Conservation (phyloP, 805 yeast species). For the Candida pseudofarinosa region DNA sequence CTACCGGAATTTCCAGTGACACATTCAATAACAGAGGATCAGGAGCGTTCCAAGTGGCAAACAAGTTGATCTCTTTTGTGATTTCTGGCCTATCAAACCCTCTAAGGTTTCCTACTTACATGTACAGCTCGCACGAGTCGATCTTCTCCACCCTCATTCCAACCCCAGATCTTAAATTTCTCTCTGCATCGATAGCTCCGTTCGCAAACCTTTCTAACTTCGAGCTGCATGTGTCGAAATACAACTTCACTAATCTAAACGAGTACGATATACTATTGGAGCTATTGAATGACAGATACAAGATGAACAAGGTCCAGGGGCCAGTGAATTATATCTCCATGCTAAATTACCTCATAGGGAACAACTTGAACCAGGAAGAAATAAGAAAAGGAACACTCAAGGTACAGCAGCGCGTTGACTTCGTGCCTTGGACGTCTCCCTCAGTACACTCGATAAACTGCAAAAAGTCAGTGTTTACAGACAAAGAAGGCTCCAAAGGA, state of each 20-base stretch:
- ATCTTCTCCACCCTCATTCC: slow-evolving; percentile 81
- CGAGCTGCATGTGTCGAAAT: slow-evolving; percentile 27
- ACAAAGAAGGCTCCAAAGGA: slow-evolving; percentile 29
- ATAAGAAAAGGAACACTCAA: slow-evolving; percentile 62
- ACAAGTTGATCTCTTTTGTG: slow-evolving; percentile 80
- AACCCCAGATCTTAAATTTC: slow-evolving; percentile 63
- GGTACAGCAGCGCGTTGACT: slow-evolving; percentile 63
- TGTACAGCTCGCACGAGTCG: slow-evolving; percentile 81
- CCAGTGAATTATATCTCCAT: slow-evolving; percentile 58
- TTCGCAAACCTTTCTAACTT: slow-evolving; percentile 37
- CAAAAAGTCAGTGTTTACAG: slow-evolving; percentile 58
- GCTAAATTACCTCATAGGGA: slow-evolving; percentile 64
- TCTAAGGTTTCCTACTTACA: slow-evolving; percentile 84
- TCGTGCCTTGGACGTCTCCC: slow-evolving; percentile 84
- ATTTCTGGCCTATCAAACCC: slow-evolving; percentile 85
- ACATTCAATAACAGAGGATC: slow-evolving; percentile 36
- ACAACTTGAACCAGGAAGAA: slow-evolving; percentile 61
- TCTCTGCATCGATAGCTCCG: slow-evolving; percentile 39
- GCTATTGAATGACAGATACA: slow-evolving; percentile 69
- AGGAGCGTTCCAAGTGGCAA: slow-evolving; percentile 73
- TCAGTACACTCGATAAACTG: slow-evolving; percentile 77
- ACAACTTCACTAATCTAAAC: slow-evolving; percentile 56
- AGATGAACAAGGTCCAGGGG: slow-evolving; percentile 55
- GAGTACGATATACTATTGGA: slow-evolving; percentile 86
- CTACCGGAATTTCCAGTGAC: slow-evolving; percentile 11